Evolutionary conservation across 2,329 filamentous ascomycete genomes (phyloP).

Genomic region (Trichoderma pleuroti): DNA sequence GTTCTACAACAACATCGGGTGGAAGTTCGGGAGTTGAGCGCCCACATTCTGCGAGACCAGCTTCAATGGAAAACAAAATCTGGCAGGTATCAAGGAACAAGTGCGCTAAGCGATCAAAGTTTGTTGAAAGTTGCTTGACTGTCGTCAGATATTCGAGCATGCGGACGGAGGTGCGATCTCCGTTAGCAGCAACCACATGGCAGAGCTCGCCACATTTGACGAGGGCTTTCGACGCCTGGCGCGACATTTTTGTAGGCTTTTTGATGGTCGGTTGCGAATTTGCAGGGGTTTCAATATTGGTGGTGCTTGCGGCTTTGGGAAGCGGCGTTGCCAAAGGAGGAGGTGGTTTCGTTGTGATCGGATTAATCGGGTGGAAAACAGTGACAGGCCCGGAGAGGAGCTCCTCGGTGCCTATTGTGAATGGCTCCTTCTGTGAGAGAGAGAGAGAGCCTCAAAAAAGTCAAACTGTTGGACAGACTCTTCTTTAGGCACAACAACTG

Average conservation of each 20-base stretch:
- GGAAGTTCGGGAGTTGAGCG: constrained; percentile 53
- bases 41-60: constrained; percentile 55
- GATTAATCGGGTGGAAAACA: background rate
- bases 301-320: background rate
- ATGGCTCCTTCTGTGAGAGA: constrained; percentile 9
- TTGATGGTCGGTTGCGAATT: background rate
- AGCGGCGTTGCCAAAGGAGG: background rate
- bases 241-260: background rate
- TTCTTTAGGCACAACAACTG: background rate
- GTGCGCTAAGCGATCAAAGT: constrained; percentile 57
- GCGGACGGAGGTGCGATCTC: constrained; percentile 12
- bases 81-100: constrained; percentile 66
- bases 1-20: constrained; percentile 57
- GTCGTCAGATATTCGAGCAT: constrained; percentile 62
- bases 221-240: background rate
- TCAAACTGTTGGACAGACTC: background rate
- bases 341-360: background rate
- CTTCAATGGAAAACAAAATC: constrained; percentile 65
- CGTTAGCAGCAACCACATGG: background rate
- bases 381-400: background rate
- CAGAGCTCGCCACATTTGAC: constrained; percentile 3
- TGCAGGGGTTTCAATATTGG: background rate
- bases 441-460: constrained; percentile 13
- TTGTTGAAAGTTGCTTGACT: constrained; percentile 50
- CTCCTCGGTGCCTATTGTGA: background rate